phyloP scores from a whole-genome alignment of 2,329 filamentous ascomycete species.

The Cladosporium sp. region DNA sequence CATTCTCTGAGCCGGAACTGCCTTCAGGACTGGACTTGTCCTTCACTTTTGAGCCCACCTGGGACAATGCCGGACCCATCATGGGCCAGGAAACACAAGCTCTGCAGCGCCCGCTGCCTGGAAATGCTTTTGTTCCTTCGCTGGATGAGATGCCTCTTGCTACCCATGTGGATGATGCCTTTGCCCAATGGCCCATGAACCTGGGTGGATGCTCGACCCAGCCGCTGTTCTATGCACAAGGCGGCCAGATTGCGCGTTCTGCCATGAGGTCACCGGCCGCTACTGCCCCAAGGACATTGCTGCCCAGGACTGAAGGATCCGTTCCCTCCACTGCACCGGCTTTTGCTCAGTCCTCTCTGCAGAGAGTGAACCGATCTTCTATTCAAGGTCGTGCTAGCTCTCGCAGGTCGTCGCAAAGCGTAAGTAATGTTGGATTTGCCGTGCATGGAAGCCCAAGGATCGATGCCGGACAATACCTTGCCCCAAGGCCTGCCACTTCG shows the following conservation, averaged over 20 bases:
- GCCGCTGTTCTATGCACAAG: slow-evolving; percentile 1
- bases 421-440: slow-evolving; percentile 11
- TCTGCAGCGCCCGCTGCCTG: slow-evolving; percentile 12
- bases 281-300: slow-evolving; percentile 18
- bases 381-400: slow-evolving; percentile 11
- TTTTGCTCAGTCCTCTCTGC: slow-evolving; percentile 8
- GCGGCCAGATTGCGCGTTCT: neutral
- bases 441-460: slow-evolving; percentile 10
- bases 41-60: slow-evolving; percentile 10
- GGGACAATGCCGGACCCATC: slow-evolving; percentile 1
- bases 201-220: slow-evolving; percentile 10
- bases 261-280: slow-evolving; percentile 2
- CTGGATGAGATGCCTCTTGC: slow-evolving; percentile 10
- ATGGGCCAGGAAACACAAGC: neutral
- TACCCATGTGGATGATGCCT: slow-evolving; percentile 3
- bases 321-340: slow-evolving; percentile 5
- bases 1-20: slow-evolving; percentile 22
- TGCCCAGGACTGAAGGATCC: slow-evolving; percentile 21
- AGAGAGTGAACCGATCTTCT: slow-evolving; percentile 5
- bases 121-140: slow-evolving; percentile 11
- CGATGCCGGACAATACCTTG: neutral
- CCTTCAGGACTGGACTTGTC: slow-evolving; percentile 11
- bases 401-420: slow-evolving; percentile 12
- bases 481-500: neutral
- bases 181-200: slow-evolving; percentile 8